Evolutionary conservation across 2,329 filamentous ascomycete genomes (phyloP).

Genomic region (Pseudocercospora fijiensis): DNA sequence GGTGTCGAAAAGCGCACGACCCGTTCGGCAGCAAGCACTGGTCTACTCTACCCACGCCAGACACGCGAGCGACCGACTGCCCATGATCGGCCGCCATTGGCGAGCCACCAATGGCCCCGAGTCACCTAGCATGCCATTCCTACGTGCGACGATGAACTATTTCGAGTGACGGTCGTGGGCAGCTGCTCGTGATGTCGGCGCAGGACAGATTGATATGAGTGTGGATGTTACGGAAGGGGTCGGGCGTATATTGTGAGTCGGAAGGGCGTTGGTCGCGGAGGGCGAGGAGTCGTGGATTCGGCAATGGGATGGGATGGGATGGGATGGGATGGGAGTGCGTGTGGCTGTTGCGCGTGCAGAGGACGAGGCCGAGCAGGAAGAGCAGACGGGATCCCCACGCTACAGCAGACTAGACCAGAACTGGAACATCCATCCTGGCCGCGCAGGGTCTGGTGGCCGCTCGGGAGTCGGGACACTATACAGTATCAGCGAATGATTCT

Average conservation of each 20-base stretch:
- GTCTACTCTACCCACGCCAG: constrained; percentile 26
- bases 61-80: constrained; percentile 22
- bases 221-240: constrained; percentile 8
- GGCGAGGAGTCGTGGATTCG: constrained; percentile 14
- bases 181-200: constrained; percentile 13
- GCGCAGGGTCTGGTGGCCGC: constrained; percentile 15
- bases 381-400: constrained; percentile 16
- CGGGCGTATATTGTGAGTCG: constrained; percentile 3
- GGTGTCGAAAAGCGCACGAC: constrained; percentile 54
- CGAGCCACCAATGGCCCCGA: constrained; percentile 35
- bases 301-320: constrained; percentile 11
- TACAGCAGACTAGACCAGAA: no score
- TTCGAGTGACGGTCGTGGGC: constrained; percentile 3
- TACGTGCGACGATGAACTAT: background rate
- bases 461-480: constrained; percentile 4
- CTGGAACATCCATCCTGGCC: no score
- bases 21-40: constrained; percentile 48
- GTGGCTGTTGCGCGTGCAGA: constrained; percentile 9
- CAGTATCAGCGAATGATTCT: background rate
- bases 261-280: background rate
- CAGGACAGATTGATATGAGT: constrained; percentile 9
- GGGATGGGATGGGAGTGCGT: background rate
- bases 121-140: constrained; percentile 34
- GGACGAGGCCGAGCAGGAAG: constrained; percentile 7
- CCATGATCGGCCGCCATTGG: constrained; percentile 38